These are phyloP conservation scores for Euphorbia tirucalli DNA, from an alignment of 345 rosid species.

Conservation along the genomic window DNA sequence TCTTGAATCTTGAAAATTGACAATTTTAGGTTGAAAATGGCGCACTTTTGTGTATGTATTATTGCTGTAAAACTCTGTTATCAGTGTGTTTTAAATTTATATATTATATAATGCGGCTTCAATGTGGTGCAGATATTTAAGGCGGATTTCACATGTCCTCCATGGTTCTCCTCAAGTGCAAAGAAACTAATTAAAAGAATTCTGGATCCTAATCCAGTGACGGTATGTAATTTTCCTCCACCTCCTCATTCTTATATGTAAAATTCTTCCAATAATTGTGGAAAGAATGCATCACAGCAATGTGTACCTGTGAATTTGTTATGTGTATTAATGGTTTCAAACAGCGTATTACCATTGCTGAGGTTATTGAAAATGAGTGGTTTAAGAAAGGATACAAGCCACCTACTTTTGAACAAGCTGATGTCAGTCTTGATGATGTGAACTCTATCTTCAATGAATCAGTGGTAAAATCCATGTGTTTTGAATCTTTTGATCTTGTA, in stretches of 20 bases:
- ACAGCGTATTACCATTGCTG: conserved; percentile 84
- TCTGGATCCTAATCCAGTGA: conserved; percentile 84
- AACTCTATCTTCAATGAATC: conserved; percentile 76
- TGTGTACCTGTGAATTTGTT: conserved; percentile 7
- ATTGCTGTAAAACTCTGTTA: neutral
- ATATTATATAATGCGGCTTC: conserved; percentile 4
- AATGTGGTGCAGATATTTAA: conserved; percentile 68
- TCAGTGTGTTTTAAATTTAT: neutral
- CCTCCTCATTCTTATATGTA: neutral
- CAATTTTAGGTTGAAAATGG: neutral
- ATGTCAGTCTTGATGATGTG: conserved; percentile 78
- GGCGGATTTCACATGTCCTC: conserved; percentile 86
- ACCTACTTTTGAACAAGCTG: conserved; percentile 70
- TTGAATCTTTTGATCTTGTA: neutral
- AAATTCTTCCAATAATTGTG: neutral
- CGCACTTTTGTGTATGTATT: neutral
- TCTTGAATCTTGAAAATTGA: neutral
- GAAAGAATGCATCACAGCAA: neutral
- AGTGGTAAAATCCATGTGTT: conserved; percentile 48
- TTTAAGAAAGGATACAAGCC: conserved; percentile 96
- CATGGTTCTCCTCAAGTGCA: conserved; percentile 96
- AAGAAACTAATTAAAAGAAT: conserved; percentile 87
- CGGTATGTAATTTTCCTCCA: conserved; percentile 40
- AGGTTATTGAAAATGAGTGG: conserved; percentile 91
- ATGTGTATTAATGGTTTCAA: conserved; percentile 28